Base-by-base conservation (phyloP, 176 grass and related monocot species). In the Alloteropsis semialata region DNA sequence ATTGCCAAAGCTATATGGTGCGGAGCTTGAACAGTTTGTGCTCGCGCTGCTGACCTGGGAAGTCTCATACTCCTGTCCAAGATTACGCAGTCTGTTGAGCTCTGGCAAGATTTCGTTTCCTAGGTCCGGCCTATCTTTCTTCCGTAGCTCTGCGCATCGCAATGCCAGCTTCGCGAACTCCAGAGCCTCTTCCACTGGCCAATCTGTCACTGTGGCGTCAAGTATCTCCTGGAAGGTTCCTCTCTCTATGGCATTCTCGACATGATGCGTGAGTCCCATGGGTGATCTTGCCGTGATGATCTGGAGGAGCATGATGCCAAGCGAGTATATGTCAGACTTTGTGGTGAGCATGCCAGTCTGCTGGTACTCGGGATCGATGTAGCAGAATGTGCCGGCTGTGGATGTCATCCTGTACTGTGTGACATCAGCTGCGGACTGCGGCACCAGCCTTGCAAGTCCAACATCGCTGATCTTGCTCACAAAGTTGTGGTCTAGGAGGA, bases 331-430 rank as follows among this genome's bases (percentile, higher is more conserved):
- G 46, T 98, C 95, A 0, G 92, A 98, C 59, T 93, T 94, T 2
- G 93, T 94, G 21, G 90, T 89, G 18, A 95, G 88, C 92, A 95
- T 95, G 25, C 95, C 95, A 1, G 92, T 93, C 85, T 98, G 90
- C 84, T 98, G 95, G 81, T 98, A 98, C 77, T 98, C 95, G 0
- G 95, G 95, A 71, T 98, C 95, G 11, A 98, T 98, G 81, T 98
- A 98, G 79, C 92, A 98, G 73, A 98, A 89, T 10, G 95, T 98
- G 7, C 95, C 92, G 0, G 92, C 92, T 1, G 95, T 87, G 12
- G 95, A 88, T 4, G 95, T 98, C 88, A 98, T 95, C 86, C 95
- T 49, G 85, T 95, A 98, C 71, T 93, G 90, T 0, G 95, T 98
- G 14, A 84, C 90, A 34, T 91, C 84, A 1, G 86, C 81, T 46